A percentile compares a stretch with the other conserved stretches of the same genome.
Evolutionary conservation across 805 yeast genomes (phyloP).

Genomic region (Cyberlindnera misumaiensis): DNA sequence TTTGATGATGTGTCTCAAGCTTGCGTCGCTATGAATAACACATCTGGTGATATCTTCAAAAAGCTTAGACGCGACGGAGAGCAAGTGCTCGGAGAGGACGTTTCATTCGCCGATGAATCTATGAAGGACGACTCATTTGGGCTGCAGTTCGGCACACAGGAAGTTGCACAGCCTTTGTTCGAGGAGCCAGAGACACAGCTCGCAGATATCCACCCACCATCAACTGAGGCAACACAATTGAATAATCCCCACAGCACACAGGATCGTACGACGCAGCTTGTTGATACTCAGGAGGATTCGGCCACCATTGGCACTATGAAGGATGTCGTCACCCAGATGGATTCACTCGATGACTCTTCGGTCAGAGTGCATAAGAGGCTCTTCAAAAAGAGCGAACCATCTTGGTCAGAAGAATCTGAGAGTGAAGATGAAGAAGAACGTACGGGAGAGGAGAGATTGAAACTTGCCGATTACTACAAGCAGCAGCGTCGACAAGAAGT

Average conservation of each 20-base stretch:
- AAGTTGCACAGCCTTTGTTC: neutral
- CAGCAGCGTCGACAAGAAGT: constrained; percentile 21
- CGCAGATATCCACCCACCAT: constrained; percentile 6
- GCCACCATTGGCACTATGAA: too few relatives aligned
- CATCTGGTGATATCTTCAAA: constrained; percentile 7
- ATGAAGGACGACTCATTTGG: constrained; percentile 3
- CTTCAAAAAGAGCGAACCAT: constrained; percentile 12
- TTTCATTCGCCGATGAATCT: neutral
- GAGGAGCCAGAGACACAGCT: constrained; percentile 10
- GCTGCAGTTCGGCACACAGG: neutral
- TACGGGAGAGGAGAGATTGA: constrained; percentile 13
- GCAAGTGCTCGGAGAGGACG: constrained; percentile 7
- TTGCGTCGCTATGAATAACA: neutral
- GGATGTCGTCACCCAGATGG: neutral
- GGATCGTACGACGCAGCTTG: too few relatives aligned
- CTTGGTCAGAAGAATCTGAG: constrained; percentile 8
- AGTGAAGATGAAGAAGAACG: constrained; percentile 17
- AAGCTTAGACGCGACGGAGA: constrained; percentile 7
- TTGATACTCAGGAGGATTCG: too few relatives aligned
- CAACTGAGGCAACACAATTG: neutral
- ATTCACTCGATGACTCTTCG: neutral
- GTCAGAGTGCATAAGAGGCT: constrained; percentile 19
- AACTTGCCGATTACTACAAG: constrained; percentile 15
- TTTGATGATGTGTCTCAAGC: constrained; percentile 17
- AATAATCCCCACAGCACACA: too few relatives aligned